A percentile compares a stretch with the other conserved stretches of the same genome.
phyloP scores from a whole-genome alignment of 148 eudicot genomes.

The Gaultheria prostrata region DNA sequence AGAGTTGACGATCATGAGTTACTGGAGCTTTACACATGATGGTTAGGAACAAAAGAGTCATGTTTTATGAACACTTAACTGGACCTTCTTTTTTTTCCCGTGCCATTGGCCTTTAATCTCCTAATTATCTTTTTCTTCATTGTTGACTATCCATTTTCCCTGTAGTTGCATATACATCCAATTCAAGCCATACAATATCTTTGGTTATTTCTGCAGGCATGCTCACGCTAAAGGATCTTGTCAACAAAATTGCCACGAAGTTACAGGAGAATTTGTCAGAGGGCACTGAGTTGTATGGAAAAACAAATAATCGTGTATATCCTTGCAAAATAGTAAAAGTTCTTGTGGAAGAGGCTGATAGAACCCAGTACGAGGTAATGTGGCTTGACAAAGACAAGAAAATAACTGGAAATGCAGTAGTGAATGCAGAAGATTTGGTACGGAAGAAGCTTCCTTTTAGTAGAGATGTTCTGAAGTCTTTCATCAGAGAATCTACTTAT shows the following conservation, averaged over 20 bases:
- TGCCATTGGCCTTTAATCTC: not conserved
- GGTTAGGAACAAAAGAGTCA: not conserved
- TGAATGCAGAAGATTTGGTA: conserved; percentile 69
- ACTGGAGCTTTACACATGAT: not conserved
- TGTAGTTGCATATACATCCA: not conserved
- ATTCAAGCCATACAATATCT: not conserved
- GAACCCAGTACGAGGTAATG: conserved; percentile 64
- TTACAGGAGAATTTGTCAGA: conserved; percentile 61
- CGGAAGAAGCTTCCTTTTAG: conserved; percentile 76
- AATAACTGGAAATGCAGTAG: conserved; percentile 47
- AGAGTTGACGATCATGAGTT: not conserved
- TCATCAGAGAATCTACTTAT: conserved; percentile 84
- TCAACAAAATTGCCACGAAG: conserved; percentile 51
- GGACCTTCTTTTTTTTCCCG: not conserved
- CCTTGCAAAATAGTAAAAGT: conserved; percentile 73
- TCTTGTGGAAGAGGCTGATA: conserved; percentile 48
- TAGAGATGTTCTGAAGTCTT: conserved; percentile 77
- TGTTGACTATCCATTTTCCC: not conserved
- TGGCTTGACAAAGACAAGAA: conserved; percentile 74
- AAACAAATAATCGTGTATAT: conserved; percentile 55
- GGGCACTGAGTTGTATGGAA: conserved; percentile 71
- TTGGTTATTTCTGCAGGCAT: conserved; percentile 52
- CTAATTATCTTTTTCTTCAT: conserved; percentile 1
- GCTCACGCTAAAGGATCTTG: conserved; percentile 78
- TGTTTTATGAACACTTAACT: not conserved